These are phyloP conservation scores for Colletotrichum sp. DNA, from an alignment of 2,329 filamentous ascomycete species.

Conservation along the genomic window DNA sequence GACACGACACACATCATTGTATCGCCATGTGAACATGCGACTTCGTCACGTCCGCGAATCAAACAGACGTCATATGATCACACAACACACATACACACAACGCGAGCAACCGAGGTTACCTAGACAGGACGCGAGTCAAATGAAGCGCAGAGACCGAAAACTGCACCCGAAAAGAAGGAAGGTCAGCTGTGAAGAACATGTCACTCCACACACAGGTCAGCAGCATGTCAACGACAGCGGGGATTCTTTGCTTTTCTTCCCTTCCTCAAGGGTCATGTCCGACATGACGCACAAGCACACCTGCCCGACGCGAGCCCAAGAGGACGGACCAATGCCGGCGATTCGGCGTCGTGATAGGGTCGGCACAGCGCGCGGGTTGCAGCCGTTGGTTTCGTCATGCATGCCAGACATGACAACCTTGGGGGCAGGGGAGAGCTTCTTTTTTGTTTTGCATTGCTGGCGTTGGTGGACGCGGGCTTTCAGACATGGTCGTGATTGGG, in stretches of 20 bases:
- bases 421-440: neutral
- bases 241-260: neutral
- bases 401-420: neutral
- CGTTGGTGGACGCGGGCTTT: neutral
- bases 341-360: neutral
- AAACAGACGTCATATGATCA: neutral
- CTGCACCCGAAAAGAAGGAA: neutral
- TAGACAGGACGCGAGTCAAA: neutral
- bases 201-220: neutral
- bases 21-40: neutral
- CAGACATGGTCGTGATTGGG: neutral
- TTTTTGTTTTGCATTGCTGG: neutral
- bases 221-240: neutral
- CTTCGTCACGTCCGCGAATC: neutral
- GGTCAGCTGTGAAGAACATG: neutral
- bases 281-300: slow-evolving; percentile 9
- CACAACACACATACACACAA: neutral
- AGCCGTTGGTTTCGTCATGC: neutral
- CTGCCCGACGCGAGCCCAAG: slow-evolving; percentile 19
- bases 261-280: neutral
- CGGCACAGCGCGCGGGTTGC: neutral
- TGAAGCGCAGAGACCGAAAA: neutral
- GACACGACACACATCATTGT: neutral
- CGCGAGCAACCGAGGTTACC: neutral
- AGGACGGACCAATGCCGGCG: neutral